Conservation (phyloP, 2,329 filamentous ascomycete genomes). For the Alternaria postmessia region DNA sequence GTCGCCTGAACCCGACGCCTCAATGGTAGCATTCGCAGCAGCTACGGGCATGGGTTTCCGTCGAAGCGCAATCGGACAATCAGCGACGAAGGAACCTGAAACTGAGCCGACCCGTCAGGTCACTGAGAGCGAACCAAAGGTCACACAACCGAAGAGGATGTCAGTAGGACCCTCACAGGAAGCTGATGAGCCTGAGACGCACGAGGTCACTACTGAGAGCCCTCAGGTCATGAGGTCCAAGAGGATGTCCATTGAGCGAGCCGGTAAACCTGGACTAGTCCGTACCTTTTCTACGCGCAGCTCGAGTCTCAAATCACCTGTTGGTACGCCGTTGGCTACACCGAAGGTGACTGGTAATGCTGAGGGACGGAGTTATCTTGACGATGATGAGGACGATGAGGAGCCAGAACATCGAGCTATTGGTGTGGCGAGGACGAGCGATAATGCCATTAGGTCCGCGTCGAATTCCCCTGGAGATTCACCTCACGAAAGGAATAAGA, state of each 20-base stretch:
- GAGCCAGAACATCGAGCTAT: conserved; percentile 45
- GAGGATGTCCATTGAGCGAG: conserved; percentile 48
- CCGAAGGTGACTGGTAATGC: conserved; percentile 19
- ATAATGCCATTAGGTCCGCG: conserved; percentile 45
- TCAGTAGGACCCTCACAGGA: no score
- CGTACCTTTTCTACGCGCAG: conserved; percentile 47
- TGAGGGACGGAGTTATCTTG: conserved; percentile 39
- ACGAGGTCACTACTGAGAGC: conserved; percentile 12
- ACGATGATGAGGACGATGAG: conserved; percentile 39
- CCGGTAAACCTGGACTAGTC: conserved; percentile 43
- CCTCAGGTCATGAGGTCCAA: conserved; percentile 46
- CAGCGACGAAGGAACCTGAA: not conserved
- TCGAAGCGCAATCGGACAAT: conserved; percentile 31
- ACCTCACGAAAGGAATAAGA: conserved; percentile 22
- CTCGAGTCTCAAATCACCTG: conserved; percentile 33
- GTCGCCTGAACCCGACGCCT: conserved; percentile 30
- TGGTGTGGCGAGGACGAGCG: conserved; percentile 55
- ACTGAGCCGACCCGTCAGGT: no score
- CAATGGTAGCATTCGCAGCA: conserved; percentile 45
- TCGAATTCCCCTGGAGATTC: conserved; percentile 37
- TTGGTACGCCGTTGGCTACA: conserved; percentile 28
- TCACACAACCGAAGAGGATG: no score
- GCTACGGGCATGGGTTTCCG: conserved; percentile 43
- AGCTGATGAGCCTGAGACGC: not conserved
- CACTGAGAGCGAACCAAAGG: no score